Conservation (phyloP, 768 basidiomycete species). For the Termitomyces sp. region DNA sequence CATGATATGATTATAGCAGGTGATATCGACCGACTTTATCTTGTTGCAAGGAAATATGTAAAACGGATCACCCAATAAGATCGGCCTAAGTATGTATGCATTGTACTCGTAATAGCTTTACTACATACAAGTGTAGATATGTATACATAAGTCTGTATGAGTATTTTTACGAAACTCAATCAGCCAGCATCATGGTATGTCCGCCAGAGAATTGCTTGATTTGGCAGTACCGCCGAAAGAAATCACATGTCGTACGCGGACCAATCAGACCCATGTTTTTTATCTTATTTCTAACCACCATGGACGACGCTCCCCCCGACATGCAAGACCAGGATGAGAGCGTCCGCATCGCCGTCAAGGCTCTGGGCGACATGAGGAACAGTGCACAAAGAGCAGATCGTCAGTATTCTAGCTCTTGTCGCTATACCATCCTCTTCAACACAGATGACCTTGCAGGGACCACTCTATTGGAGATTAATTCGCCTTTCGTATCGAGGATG, state of each 20-base stretch:
- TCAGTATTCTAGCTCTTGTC: background rate
- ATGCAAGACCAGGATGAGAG: constrained; percentile 61
- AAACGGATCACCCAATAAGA: background rate
- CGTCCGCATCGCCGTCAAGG: constrained; percentile 72
- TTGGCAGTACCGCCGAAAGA: background rate
- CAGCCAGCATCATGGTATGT: no score
- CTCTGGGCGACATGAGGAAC: constrained; percentile 74
- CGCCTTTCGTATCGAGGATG: constrained; percentile 44
- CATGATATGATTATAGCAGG: background rate
- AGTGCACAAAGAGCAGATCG: constrained; percentile 22
- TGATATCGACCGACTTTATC: background rate
- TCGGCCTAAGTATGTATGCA: background rate
- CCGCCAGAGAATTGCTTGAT: background rate
- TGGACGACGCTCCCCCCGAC: constrained; percentile 9
- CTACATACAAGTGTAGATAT: no score
- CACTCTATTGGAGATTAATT: constrained; percentile 14
- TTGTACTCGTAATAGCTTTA: background rate
- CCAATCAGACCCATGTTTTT: constrained; percentile 13
- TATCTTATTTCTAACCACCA: constrained; percentile 10
- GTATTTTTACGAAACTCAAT: background rate
- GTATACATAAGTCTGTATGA: no score
- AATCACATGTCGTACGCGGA: constrained; percentile 12
- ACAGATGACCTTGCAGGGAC: constrained; percentile 4
- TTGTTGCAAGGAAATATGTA: background rate
- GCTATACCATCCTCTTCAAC: background rate